Evolutionary conservation across 129 eudicot genomes (phyloP), one percentile per base, ranked within the genome.

Genomic region (Mikania micrantha): DNA sequence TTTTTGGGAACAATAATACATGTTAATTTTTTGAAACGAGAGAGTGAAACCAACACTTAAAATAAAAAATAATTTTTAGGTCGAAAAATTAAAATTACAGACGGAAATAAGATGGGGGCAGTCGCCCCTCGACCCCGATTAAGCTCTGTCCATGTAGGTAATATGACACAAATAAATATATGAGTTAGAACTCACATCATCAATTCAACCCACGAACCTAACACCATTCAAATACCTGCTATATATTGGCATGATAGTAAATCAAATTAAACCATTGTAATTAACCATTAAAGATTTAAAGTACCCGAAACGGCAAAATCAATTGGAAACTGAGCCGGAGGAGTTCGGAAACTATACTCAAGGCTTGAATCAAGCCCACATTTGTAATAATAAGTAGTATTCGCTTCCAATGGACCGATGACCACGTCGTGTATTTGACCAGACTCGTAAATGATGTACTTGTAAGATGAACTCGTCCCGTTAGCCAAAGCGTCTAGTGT

Each of bases 281-380:
- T 19, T 3, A 0, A n/a, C 2, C 1, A 16, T 9, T 32, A 22
- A 15, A 39, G 34, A 52, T 24, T 35, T 69, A 15, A 34, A 9
- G 25, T 66, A 88, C 96, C 92, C 9, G 74, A 38, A 68, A 90
- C 70, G 0, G 82, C 81, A 41, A 90, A 86, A 12, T 75, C 77
- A 45, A 90, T 77, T 0, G 95, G 96, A 38, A 81, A 66, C 42
- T 71, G 80, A n/a, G 83, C 66, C 2, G 96, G 96, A 11, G 96
- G 90, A 41, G 96, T 90, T 63, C 73, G 81, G 74, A 90, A 80
- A 49, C 50, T 79, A 64, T 67, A 72, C 27, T 86, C 90, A 2
- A 77, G 86, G 71, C 77, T 67, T 0, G 86, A 67, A 60, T 68
- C 67, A 6, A 48, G 48, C 19, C 95, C 90, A 59, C 90, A 84